Percentiles rank a stretch among this genome's conserved stretches.
Evolutionary conservation across 495 filamentous ascomycete genomes (phyloP).

Genomic region (Penicillium chermesinum): DNA sequence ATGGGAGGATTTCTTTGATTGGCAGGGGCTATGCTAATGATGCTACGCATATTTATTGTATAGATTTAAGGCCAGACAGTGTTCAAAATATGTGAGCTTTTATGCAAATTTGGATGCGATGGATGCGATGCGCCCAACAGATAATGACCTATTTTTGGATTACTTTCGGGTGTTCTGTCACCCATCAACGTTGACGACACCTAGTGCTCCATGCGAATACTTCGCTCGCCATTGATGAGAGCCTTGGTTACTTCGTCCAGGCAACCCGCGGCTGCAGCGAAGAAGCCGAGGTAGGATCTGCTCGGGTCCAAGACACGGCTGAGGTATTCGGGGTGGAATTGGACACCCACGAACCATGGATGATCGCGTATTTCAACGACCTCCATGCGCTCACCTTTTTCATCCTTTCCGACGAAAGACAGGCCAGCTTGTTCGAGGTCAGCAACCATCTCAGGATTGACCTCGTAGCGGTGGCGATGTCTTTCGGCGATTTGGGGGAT

Average conservation of each 20-base stretch:
- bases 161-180: too few species aligned
- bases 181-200: neutral
- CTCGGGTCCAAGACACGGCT: slow-evolving; percentile 67
- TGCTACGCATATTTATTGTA: too few species aligned
- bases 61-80: too few species aligned
- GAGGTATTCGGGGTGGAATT: slow-evolving; percentile 85
- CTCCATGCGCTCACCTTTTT: slow-evolving; percentile 82
- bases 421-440: slow-evolving; percentile 29
- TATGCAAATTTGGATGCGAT: too few species aligned
- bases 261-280: slow-evolving; percentile 67
- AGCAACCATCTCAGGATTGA: slow-evolving; percentile 38
- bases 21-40: too few species aligned
- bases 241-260: slow-evolving; percentile 44
- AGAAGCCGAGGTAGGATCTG: slow-evolving; percentile 78
- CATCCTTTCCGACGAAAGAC: slow-evolving; percentile 64
- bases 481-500: slow-evolving; percentile 40
- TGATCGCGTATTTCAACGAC: slow-evolving; percentile 84
- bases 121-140: neutral
- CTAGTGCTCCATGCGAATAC: slow-evolving; percentile 5
- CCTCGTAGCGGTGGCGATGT: slow-evolving; percentile 44
- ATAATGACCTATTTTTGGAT: neutral
- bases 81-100: too few species aligned
- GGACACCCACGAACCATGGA: slow-evolving; percentile 85
- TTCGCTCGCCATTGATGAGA: slow-evolving; percentile 4
- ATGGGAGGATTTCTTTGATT: too few species aligned